These are phyloP conservation scores for Acacia acuminata DNA, from an alignment of 306 rosid genomes.

Conservation along the genomic window DNA sequence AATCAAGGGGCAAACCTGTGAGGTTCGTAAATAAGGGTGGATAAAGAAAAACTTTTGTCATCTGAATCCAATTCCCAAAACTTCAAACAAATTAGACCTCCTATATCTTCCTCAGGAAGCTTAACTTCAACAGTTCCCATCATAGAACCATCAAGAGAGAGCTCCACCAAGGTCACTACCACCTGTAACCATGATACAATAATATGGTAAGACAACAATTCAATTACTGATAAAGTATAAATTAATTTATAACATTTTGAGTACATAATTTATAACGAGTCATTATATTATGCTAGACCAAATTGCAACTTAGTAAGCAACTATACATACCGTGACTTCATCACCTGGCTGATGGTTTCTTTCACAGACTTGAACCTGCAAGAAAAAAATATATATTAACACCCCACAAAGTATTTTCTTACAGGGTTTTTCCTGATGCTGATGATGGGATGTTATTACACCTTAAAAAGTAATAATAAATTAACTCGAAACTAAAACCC, in stretches of 20 bases:
- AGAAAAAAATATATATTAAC: constrained; percentile 28
- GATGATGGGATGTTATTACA: not conserved
- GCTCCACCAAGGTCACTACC: constrained; percentile 60
- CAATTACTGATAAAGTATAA: not conserved
- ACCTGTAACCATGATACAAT: constrained; percentile 52
- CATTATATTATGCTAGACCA: constrained; percentile 11
- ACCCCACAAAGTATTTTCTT: not conserved
- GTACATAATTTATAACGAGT: not conserved
- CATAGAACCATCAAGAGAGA: constrained; percentile 79
- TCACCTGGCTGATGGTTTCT: constrained; percentile 97
- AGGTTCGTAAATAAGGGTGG: constrained; percentile 89
- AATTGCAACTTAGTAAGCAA: constrained; percentile 24
- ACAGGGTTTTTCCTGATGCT: not conserved
- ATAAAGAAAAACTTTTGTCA: constrained; percentile 60
- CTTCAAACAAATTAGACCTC: constrained; percentile 81
- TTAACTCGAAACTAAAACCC: constrained; percentile 1
- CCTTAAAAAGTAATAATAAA: constrained; percentile 7
- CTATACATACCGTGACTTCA: constrained; percentile 77
- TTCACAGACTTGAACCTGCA: constrained; percentile 93
- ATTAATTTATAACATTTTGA: not conserved
- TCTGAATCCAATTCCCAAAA: constrained; percentile 80
- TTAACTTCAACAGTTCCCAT: constrained; percentile 88
- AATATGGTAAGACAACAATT: not conserved
- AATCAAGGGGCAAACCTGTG: constrained; percentile 66
- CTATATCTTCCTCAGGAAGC: constrained; percentile 86